Evolutionary conservation across 495 filamentous ascomycete species (phyloP).

Genomic region (Hypoxylon perforatum): DNA sequence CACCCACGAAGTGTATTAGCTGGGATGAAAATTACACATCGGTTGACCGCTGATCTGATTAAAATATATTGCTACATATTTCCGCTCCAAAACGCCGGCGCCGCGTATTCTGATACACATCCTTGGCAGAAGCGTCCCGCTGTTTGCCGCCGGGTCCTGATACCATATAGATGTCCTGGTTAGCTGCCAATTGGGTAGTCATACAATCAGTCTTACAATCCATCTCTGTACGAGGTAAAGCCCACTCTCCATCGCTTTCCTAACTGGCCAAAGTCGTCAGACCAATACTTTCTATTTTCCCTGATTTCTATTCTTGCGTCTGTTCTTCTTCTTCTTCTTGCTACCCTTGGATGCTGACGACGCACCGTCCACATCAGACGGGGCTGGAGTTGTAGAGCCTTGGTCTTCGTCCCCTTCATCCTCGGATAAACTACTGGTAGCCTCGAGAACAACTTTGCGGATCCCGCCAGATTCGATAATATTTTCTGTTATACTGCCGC

Average conservation of each 20-base stretch:
- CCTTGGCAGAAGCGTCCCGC: not conserved
- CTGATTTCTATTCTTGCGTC: conserved; percentile 31
- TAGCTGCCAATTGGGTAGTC: not conserved
- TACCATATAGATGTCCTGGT: not conserved
- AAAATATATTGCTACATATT: not conserved
- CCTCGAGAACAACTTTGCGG: conserved; percentile 85
- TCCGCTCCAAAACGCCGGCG: not conserved
- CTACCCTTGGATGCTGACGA: conserved; percentile 19
- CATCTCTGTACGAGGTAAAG: not conserved
- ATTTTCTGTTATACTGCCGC: conserved; percentile 90
- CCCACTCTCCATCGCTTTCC: not conserved
- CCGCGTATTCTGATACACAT: not conserved
- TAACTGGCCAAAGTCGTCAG: not conserved
- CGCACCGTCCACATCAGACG: conserved; percentile 21
- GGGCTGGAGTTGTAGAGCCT: conserved; percentile 1
- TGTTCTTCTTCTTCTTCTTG: conserved; percentile 37
- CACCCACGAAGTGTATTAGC: too few relatives aligned
- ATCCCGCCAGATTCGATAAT: conserved; percentile 83
- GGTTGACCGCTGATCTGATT: not conserved
- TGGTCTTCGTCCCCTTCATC: conserved; percentile 45
- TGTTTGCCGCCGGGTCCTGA: not conserved
- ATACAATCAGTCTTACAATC: not conserved
- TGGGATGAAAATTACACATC: not conserved
- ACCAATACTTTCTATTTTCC: conserved; percentile 18
- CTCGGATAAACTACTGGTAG: conserved; percentile 66